Evolutionary conservation across 2,329 filamentous ascomycete species (phyloP).

Genomic region (Neofusicoccum cordaticola): DNA sequence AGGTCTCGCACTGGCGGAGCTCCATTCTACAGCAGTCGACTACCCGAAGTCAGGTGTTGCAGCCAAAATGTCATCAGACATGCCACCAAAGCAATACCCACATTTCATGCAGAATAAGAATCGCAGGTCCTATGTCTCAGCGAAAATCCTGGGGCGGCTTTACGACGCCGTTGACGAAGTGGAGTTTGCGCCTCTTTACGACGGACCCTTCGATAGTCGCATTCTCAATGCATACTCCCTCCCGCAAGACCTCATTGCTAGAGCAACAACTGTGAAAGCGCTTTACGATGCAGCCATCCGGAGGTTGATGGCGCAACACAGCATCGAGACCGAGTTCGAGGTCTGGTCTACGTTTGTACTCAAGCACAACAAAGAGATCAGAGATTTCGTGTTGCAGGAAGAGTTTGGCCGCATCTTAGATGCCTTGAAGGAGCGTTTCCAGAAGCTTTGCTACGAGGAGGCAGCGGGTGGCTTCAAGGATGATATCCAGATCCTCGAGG

Average conservation of each 20-base stretch:
- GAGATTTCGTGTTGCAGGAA: slow-evolving; percentile 85
- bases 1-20: slow-evolving; percentile 67
- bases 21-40: slow-evolving; percentile 92
- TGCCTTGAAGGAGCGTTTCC: slow-evolving; percentile 67
- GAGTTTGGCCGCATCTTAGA: slow-evolving; percentile 69
- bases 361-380: slow-evolving; percentile 66
- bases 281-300: slow-evolving; percentile 75
- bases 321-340: slow-evolving; percentile 85
- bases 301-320: slow-evolving; percentile 80
- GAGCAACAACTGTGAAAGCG: slow-evolving; percentile 65
- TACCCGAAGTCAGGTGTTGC: slow-evolving; percentile 86
- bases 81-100: slow-evolving; percentile 67
- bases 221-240: slow-evolving; percentile 65
- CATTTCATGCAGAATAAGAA: slow-evolving; percentile 80
- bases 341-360: slow-evolving; percentile 85
- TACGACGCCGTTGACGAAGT: slow-evolving; percentile 73
- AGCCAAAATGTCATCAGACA: slow-evolving; percentile 61
- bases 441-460: slow-evolving; percentile 61
- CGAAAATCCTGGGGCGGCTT: slow-evolving; percentile 71
- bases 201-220: slow-evolving; percentile 69
- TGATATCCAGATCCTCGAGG: slow-evolving; percentile 40
- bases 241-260: slow-evolving; percentile 53
- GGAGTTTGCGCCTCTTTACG: slow-evolving; percentile 71
- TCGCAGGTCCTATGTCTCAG: slow-evolving; percentile 61
- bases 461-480: slow-evolving; percentile 56